Evolutionary conservation across 768 basidiomycete genomes (phyloP), one percentile per base, ranked within the genome.

Genomic region (Solioccasus polychromus): DNA sequence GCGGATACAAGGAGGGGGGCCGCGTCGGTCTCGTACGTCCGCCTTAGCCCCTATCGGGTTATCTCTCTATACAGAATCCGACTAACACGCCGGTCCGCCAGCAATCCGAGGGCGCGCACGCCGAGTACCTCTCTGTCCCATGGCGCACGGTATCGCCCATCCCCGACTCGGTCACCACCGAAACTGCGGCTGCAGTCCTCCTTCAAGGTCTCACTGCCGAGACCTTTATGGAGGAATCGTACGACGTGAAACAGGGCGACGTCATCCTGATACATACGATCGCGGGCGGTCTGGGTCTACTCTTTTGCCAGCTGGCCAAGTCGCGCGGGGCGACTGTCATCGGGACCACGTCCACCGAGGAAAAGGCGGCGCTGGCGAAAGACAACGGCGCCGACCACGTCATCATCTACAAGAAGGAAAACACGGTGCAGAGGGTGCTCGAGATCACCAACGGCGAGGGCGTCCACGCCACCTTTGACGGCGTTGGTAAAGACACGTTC

Each of bases 401-500:
- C 39, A 83, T 97, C 49, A 63, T 93, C 31, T 92, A 92, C 66
- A 78, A 77, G 10, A 71, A 76, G 36, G 88, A 90, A 58, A 77
- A 90, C 48, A 85, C 85, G 0, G 84, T 89, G 10, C 60, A 84
- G 52, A 76, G 82, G 35, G 88, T 89, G 14, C 62, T 84, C 43
- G 82, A 87, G 55, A 66, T 92, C 43, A 92, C 91, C 0, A 79
- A 80, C 32, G 88, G 88, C 7, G 74, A 82, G 53, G 89, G 91
- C 14, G 88, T 92, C 5, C 79, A 95, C 51, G 94, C 81, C 14
- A 78, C 92, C 19, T 95, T 86, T 58, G 95, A 99, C 58, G 95
- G 95, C 23, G 92, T 99, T n/a, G 95, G 95, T 2, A 94, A 89
- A 71, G 88, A 92, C 63, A 97, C 93, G 79, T 32, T 28, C 14